Base-by-base conservation (phyloP, 2,329 filamentous ascomycete species). In the Berkeleyomyces rouxiae region DNA sequence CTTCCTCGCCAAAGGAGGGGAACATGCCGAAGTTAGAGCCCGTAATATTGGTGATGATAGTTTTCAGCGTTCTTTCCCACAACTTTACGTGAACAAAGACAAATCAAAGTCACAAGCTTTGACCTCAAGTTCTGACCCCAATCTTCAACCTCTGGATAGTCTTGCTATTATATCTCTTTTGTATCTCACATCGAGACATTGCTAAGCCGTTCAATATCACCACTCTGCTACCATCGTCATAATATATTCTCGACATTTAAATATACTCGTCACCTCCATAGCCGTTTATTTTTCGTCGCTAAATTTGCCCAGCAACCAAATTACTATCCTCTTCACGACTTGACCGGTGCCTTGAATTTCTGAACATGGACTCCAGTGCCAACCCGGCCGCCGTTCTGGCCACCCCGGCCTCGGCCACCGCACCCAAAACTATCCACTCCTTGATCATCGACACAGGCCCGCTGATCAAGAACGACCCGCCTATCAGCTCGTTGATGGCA, bases 381-480 rank as follows among this genome's bases (percentile, higher is more conserved):
- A 61, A 51, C 6, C n/a, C 59, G 40, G 33, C 23, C 10, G 37
- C 53, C 53, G 42, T 33, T 9, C 16, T 46, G 51, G 37, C 58
- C 23, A 63, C 66, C 49, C 59, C 67, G 13, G 51, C 67, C 39
- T 62, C 65, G 46, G 62, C 63, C 44, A 44, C 31, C 42, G 58
- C 42, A 13, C 63, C 63, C 60, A 96, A 91, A 71, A 80, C 85
- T 0, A 83, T 95, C 59, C 85, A 95, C 75, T 87, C 86, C 61
- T 82, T 97, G 60, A 81, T 97, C 37, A 80, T 99, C 67, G 93
- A 99, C 71, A 87, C 93, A 2, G 92, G 91, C 36, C 90, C 92
- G 6, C 84, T 99, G 65, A 91, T 99, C 72, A 92, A 92, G 71
- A 96, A 96, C 75, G 86, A 93, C 67, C 90, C 92, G 10, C 78